Conservation (phyloP, 257 asterid genomes). For the Solanum arcanum region DNA sequence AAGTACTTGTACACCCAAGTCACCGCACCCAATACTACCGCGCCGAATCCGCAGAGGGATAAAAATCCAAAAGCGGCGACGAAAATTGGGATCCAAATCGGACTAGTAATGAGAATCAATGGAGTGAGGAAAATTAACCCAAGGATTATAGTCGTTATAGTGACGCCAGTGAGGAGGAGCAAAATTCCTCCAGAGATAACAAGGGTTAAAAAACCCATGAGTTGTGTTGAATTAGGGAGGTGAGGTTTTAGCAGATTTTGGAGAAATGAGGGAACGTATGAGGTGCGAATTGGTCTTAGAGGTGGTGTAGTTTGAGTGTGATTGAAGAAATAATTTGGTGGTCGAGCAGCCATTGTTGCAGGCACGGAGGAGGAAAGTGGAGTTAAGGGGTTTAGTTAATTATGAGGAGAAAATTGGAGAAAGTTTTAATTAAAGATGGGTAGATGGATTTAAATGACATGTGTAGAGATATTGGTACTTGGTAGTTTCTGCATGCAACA, state of each 20-base stretch:
- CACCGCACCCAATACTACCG: neutral
- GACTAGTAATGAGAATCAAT: conserved; percentile 60
- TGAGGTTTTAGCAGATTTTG: conserved; percentile 36
- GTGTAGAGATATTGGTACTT: neutral
- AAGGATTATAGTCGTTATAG: conserved; percentile 53
- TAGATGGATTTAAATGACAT: neutral
- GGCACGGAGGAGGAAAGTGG: neutral
- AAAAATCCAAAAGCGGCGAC: conserved; percentile 32
- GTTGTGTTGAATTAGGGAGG: conserved; percentile 56
- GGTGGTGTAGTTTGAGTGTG: neutral
- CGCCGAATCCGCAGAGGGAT: conserved; percentile 34
- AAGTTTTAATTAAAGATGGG: neutral
- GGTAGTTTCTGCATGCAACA: neutral
- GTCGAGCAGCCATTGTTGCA: neutral
- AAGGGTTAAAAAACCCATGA: conserved; percentile 56
- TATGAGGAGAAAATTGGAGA: neutral
- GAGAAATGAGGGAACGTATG: conserved; percentile 19
- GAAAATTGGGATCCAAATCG: conserved; percentile 70
- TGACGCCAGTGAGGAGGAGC: conserved; percentile 66
- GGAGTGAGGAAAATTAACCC: conserved; percentile 56
- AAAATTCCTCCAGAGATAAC: conserved; percentile 64
- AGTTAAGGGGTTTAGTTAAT: neutral
- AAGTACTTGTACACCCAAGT: conserved; percentile 25
- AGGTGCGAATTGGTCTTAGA: neutral
- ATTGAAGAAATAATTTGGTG: neutral